A percentile compares a stretch with the other conserved stretches of the same genome.
Evolutionary conservation across 2,329 filamentous ascomycete genomes (phyloP).

Genomic region (Pseudopithomyces maydicus): DNA sequence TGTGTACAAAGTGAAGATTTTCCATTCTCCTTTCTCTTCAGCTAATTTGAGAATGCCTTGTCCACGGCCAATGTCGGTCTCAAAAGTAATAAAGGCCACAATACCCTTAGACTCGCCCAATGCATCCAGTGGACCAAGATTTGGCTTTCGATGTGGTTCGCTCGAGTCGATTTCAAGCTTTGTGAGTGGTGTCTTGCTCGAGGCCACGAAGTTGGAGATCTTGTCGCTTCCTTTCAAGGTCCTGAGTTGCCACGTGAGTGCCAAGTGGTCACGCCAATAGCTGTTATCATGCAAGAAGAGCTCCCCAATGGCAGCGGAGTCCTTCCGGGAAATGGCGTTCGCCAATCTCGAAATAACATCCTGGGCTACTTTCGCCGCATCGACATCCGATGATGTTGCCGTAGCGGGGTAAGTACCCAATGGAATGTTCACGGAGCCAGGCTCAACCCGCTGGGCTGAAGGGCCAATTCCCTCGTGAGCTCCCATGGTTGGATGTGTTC

Average conservation of each 20-base stretch:
- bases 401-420: slow-evolving; percentile 51
- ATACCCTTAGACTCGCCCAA: slow-evolving; percentile 37
- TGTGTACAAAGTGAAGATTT: slow-evolving; percentile 47
- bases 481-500: slow-evolving; percentile 21
- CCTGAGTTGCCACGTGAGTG: slow-evolving; percentile 60
- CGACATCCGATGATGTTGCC: slow-evolving; percentile 29
- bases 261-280: slow-evolving; percentile 65
- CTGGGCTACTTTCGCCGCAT: slow-evolving; percentile 47
- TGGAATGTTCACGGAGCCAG: slow-evolving; percentile 61
- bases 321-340: slow-evolving; percentile 41
- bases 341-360: slow-evolving; percentile 51
- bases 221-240: slow-evolving; percentile 55
- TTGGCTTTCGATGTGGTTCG: slow-evolving; percentile 20
- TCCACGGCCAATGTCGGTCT: slow-evolving; percentile 35
- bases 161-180: slow-evolving; percentile 37
- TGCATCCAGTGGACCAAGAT: slow-evolving; percentile 35
- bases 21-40: slow-evolving; percentile 43
- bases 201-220: slow-evolving; percentile 46
- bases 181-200: slow-evolving; percentile 38
- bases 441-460: slow-evolving; percentile 53
- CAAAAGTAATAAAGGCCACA: slow-evolving; percentile 35
- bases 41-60: slow-evolving; percentile 41
- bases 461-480: slow-evolving; percentile 27
- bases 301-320: slow-evolving; percentile 34
- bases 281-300: slow-evolving; percentile 58